A percentile compares a stretch with the other conserved stretches of the same genome.
Evolutionary conservation across 176 grass and related monocot species (phyloP).

Genomic region (Guadua angustifolia): DNA sequence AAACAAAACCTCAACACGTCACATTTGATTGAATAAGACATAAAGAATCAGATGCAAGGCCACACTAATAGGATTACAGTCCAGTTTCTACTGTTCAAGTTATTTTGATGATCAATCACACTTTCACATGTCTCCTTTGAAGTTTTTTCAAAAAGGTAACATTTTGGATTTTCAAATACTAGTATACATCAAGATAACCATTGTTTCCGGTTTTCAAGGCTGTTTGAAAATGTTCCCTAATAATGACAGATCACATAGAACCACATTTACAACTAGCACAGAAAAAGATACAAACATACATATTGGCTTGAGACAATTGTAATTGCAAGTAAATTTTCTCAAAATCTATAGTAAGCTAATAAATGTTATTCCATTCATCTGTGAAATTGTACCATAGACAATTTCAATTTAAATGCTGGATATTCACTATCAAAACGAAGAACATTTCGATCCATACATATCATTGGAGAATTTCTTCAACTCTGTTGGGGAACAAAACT

Average conservation of each 20-base stretch:
- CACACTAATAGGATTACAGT: not conserved
- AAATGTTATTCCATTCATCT: constrained; percentile 21
- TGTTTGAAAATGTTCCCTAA: constrained; percentile 11
- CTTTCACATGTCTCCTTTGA: not conserved
- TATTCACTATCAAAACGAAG: constrained; percentile 29
- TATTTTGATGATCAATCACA: constrained; percentile 13
- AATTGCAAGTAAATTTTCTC: not conserved
- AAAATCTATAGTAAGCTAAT: constrained; percentile 6
- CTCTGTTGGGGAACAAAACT: constrained; percentile 31
- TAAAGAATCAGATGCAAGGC: not conserved
- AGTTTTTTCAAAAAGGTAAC: constrained; percentile 15
- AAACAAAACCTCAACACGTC: constrained; percentile 12
- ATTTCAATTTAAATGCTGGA: constrained; percentile 10
- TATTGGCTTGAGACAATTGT: not conserved
- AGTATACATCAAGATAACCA: not conserved
- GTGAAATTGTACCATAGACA: not conserved
- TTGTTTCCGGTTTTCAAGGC: constrained; percentile 13
- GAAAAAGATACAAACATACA: not conserved
- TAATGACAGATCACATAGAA: not conserved
- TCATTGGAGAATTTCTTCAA: constrained; percentile 21
- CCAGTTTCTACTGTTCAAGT: not conserved
- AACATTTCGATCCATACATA: constrained; percentile 21
- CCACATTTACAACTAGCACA: not conserved
- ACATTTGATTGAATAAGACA: constrained; percentile 25
- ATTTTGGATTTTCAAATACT: constrained; percentile 11